These are phyloP conservation scores for Aspergillus felis DNA, from an alignment of 2,329 filamentous ascomycete species.

Conservation along the genomic window DNA sequence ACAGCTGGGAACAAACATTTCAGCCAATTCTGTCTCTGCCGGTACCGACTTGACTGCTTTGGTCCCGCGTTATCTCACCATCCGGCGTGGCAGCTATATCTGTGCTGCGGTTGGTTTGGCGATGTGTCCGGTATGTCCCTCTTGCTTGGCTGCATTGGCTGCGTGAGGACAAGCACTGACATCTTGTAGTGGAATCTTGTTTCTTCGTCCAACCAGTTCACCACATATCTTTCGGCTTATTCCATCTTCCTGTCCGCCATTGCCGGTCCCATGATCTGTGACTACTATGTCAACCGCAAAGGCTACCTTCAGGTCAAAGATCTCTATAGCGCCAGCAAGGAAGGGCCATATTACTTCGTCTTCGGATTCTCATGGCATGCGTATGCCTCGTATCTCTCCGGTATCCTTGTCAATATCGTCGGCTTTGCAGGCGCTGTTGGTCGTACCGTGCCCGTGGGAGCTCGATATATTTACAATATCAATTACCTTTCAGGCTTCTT, in stretches of 20 bases:
- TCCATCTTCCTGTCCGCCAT: constrained; percentile 92
- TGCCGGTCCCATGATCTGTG: constrained; percentile 81
- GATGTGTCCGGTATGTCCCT: constrained; percentile 66
- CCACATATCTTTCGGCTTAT: constrained; percentile 86
- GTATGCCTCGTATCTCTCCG: constrained; percentile 75
- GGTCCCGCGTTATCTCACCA: constrained; percentile 74
- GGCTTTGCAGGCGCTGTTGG: constrained; percentile 84
- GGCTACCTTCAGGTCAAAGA: constrained; percentile 76
- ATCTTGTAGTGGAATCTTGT: constrained; percentile 60
- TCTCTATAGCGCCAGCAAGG: constrained; percentile 66
- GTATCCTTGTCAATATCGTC: constrained; percentile 86
- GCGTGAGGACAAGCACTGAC: constrained; percentile 8
- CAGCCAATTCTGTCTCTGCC: constrained; percentile 79
- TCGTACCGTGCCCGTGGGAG: constrained; percentile 66
- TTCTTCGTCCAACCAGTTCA: constrained; percentile 73
- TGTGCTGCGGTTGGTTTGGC: constrained; percentile 74
- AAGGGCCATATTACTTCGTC: constrained; percentile 66
- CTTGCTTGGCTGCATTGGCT: neutral
- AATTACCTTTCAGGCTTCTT: constrained; percentile 88
- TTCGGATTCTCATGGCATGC: constrained; percentile 77
- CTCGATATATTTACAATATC: constrained; percentile 81
- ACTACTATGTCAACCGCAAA: constrained; percentile 82
- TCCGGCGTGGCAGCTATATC: constrained; percentile 81
- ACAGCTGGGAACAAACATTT: constrained; percentile 82
- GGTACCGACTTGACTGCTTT: constrained; percentile 80